Percentiles rank a stretch among this genome's conserved stretches.
phyloP scores from a whole-genome alignment of 495 filamentous ascomycete genomes.

The Aspergillus sclerotiicarbonarius region DNA sequence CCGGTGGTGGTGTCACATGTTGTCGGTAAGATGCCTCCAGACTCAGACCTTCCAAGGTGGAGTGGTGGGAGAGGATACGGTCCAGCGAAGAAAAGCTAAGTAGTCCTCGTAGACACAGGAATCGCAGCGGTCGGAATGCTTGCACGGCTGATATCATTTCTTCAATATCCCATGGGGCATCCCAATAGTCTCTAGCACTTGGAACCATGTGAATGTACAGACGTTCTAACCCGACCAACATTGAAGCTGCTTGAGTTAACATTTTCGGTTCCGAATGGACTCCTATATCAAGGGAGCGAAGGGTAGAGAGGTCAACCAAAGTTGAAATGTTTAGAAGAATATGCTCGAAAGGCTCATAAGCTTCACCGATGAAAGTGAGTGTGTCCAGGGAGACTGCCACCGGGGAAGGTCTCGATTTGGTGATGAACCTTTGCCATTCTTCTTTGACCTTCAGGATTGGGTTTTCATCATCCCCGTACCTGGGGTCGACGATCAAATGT shows the following conservation, averaged over 20 bases:
- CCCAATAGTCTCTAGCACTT: no score
- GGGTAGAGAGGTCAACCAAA: background rate
- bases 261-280: background rate
- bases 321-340: background rate
- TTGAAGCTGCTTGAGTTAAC: background rate
- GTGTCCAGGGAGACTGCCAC: background rate
- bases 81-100: background rate
- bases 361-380: background rate
- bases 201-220: background rate
- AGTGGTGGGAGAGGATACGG: background rate
- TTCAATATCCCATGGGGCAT: background rate
- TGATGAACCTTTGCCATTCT: background rate
- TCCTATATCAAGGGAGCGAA: background rate
- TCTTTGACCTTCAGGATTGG: background rate
- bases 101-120: background rate
- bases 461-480: background rate
- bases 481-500: background rate
- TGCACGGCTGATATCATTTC: background rate
- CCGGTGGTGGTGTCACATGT: background rate
- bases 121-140: background rate
- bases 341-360: background rate
- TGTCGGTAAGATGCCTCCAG: background rate
- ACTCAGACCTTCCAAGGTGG: background rate
- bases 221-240: background rate
- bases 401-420: background rate